phyloP scores from a whole-genome alignment of 192 early-diverging fungal genomes.

The Linnemannia elongata region DNA sequence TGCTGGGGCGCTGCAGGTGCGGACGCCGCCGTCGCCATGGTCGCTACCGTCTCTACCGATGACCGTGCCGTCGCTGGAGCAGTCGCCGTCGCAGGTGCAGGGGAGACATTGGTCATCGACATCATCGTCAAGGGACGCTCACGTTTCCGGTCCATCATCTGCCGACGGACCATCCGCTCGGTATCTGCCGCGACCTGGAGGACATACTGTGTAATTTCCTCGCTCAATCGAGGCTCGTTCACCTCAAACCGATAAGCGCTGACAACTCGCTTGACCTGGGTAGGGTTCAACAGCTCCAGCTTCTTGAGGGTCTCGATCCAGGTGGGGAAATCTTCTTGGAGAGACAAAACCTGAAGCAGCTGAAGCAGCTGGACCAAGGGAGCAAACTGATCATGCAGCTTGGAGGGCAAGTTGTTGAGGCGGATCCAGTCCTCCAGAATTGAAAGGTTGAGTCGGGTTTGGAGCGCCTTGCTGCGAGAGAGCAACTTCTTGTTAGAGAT shows the following conservation, averaged over 20 bases:
- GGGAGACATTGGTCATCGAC: slow-evolving; percentile 12
- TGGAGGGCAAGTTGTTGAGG: slow-evolving; percentile 61
- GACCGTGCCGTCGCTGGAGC: slow-evolving; percentile 6
- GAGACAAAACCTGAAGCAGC: slow-evolving; percentile 84
- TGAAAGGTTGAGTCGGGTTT: slow-evolving; percentile 87
- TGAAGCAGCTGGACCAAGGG: slow-evolving; percentile 87
- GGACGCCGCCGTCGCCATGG: slow-evolving; percentile 8
- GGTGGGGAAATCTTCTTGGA: slow-evolving; percentile 77
- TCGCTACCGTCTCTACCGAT: background rate
- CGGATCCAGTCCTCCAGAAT: slow-evolving; percentile 90
- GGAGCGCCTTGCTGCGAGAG: slow-evolving; percentile 85
- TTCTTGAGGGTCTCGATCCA: slow-evolving; percentile 82
- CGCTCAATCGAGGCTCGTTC: slow-evolving; percentile 76
- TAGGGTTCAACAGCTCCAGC: slow-evolving; percentile 75
- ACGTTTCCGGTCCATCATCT: slow-evolving; percentile 57
- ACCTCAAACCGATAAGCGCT: slow-evolving; percentile 91
- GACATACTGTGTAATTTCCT: slow-evolving; percentile 84
- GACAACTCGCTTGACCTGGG: slow-evolving; percentile 81
- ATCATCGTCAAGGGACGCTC: slow-evolving; percentile 55
- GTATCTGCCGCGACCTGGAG: slow-evolving; percentile 80
- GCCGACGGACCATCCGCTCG: slow-evolving; percentile 59
- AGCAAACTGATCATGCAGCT: slow-evolving; percentile 64
- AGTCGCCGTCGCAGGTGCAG: background rate
- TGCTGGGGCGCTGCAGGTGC: slow-evolving; percentile 5
- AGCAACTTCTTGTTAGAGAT: slow-evolving; percentile 80